Evolutionary conservation across 2,329 filamentous ascomycete genomes (phyloP).

Genomic region (Stenocarpella maydis): DNA sequence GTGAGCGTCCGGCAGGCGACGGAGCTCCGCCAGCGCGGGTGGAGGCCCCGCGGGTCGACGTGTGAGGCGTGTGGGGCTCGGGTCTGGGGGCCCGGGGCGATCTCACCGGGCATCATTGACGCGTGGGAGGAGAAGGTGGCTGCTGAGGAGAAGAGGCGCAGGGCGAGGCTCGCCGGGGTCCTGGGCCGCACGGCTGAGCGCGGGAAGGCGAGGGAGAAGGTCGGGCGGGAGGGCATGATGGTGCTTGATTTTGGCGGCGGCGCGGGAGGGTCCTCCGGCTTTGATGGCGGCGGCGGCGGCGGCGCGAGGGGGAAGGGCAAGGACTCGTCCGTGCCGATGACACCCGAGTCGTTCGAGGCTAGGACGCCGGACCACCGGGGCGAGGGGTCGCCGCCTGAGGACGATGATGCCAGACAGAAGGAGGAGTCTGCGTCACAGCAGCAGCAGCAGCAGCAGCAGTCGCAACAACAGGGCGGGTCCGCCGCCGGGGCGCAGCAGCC

Average conservation of each 20-base stretch:
- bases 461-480: background rate
- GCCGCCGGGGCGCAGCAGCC: slow-evolving; percentile 50
- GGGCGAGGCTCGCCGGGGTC: slow-evolving; percentile 51
- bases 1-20: slow-evolving; percentile 80
- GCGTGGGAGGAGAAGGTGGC: slow-evolving; percentile 76
- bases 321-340: slow-evolving; percentile 32
- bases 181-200: slow-evolving; percentile 31
- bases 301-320: slow-evolving; percentile 48
- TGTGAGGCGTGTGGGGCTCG: slow-evolving; percentile 87
- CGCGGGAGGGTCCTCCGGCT: background rate
- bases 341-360: slow-evolving; percentile 34
- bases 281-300: slow-evolving; percentile 43
- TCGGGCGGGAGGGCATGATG: slow-evolving; percentile 43
- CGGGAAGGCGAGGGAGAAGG: slow-evolving; percentile 37
- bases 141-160: slow-evolving; percentile 55
- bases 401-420: slow-evolving; percentile 47
- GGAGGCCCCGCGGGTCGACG: slow-evolving; percentile 84
- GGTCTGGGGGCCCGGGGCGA: slow-evolving; percentile 84
- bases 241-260: background rate
- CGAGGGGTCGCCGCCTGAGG: slow-evolving; percentile 43
- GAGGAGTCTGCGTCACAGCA: slow-evolving; percentile 45
- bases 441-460: slow-evolving; percentile 46
- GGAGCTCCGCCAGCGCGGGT: slow-evolving; percentile 80
- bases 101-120: slow-evolving; percentile 78
- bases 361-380: slow-evolving; percentile 15